Percentiles rank a stretch among this genome's conserved stretches.
Conservation (phyloP, 805 yeast genomes). For the Starmerella vitae region DNA sequence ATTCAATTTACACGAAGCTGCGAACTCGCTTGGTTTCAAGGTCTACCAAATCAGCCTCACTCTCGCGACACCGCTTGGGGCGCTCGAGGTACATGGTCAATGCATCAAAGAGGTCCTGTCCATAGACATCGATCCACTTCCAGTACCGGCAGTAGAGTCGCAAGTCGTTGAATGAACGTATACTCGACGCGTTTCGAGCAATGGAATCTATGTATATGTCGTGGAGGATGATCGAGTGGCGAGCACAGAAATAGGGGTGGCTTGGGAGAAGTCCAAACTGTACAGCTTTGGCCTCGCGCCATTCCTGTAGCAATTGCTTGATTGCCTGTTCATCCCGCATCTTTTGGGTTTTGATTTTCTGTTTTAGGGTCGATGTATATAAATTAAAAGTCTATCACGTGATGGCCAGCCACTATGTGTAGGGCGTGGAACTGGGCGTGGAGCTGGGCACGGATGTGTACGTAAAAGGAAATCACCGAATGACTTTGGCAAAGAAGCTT, state of each 20-base stretch:
- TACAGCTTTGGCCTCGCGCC: slow-evolving; percentile 17
- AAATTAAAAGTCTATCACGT: no score
- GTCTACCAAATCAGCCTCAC: slow-evolving; percentile 1
- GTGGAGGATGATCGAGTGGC: slow-evolving; percentile 23
- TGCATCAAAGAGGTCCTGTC: slow-evolving; percentile 22
- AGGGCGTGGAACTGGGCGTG: no score
- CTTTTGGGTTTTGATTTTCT: no score
- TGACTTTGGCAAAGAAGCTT: slow-evolving; percentile 27
- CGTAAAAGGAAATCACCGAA: slow-evolving; percentile 8
- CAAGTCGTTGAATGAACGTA: slow-evolving; percentile 21
- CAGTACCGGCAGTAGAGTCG: slow-evolving; percentile 22
- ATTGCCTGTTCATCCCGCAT: no score
- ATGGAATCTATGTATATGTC: slow-evolving; percentile 25
- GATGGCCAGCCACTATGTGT: no score
- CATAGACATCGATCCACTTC: slow-evolving; percentile 24
- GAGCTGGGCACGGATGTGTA: no score
- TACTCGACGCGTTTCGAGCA: slow-evolving; percentile 20
- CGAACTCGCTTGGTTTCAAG: slow-evolving; percentile 10
- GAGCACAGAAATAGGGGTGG: slow-evolving; percentile 21
- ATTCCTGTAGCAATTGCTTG: slow-evolving; percentile 9
- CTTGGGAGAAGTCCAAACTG: slow-evolving; percentile 20
- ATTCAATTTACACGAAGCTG: slow-evolving; percentile 3
- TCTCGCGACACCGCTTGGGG: slow-evolving; percentile 16
- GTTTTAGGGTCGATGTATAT: no score
- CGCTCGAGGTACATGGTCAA: slow-evolving; percentile 19